A percentile compares a stretch with the other conserved stretches of the same genome.
These are phyloP conservation scores for Lagerstroemia fauriei DNA, from an alignment of 441 rosid species.

Conservation along the genomic window DNA sequence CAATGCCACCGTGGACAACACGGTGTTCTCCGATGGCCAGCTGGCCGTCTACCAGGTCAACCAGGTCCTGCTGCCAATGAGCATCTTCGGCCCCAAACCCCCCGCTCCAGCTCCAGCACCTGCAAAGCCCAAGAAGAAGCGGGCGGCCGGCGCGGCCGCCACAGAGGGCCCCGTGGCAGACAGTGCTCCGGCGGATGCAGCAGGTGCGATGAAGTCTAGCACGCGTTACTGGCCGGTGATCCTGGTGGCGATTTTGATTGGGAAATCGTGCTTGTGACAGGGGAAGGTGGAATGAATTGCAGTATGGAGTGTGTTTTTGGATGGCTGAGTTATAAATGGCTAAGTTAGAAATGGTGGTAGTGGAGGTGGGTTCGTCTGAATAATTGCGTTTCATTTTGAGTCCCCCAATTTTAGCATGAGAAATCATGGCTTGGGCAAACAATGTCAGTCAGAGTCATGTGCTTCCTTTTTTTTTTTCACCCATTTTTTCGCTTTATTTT, in stretches of 20 bases:
- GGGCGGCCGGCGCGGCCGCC: constrained; percentile 30
- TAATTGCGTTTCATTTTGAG: not conserved
- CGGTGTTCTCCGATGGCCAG: constrained; percentile 73
- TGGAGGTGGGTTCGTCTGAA: not conserved
- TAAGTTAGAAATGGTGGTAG: no score
- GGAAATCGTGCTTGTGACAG: constrained; percentile 9
- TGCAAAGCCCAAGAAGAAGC: constrained; percentile 54
- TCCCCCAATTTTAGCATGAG: not conserved
- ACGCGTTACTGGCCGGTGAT: not conserved
- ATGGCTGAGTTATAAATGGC: no score
- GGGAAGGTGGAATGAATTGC: not conserved
- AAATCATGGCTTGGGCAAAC: not conserved
- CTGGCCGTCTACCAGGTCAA: constrained; percentile 81
- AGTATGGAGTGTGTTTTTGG: not conserved
- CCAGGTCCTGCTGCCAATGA: constrained; percentile 67
- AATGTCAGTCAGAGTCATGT: not conserved
- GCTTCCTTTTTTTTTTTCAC: no score
- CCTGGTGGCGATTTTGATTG: not conserved
- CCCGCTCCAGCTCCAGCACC: constrained; percentile 61
- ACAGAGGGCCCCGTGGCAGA: constrained; percentile 44
- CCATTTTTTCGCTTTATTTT: no score
- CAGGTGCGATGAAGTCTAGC: constrained; percentile 37
- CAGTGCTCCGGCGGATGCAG: constrained; percentile 39
- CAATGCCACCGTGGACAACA: constrained; percentile 68
- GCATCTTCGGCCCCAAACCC: constrained; percentile 65